A percentile compares a stretch with the other conserved stretches of the same genome.
Conservation (phyloP, 345 rosid genomes). For the Camelina hispida region DNA sequence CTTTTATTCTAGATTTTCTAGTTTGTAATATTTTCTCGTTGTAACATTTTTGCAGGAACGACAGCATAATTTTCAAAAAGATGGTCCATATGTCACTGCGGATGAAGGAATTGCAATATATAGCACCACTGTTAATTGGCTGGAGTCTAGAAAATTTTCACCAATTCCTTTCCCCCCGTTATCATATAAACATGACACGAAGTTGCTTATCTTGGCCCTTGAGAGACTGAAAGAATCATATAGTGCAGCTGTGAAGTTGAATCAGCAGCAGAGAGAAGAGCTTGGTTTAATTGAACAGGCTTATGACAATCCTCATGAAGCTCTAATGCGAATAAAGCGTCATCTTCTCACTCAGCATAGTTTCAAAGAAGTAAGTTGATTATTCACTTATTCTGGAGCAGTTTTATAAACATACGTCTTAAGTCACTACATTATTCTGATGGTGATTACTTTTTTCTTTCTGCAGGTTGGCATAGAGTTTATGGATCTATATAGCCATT, state of each 20-base stretch:
- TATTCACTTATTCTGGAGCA: slow-evolving; percentile 8
- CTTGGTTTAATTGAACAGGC: slow-evolving; percentile 99
- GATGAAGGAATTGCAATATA: slow-evolving; percentile 99
- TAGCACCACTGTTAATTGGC: slow-evolving; percentile 98
- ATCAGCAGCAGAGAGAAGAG: slow-evolving; percentile 98
- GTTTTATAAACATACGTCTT: neutral
- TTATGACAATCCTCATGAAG: slow-evolving; percentile 99
- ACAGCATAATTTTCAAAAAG: slow-evolving; percentile 96
- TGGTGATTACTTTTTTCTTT: neutral
- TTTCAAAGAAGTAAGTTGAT: slow-evolving; percentile 79
- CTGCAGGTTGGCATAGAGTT: slow-evolving; percentile 89
- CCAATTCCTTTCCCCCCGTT: slow-evolving; percentile 98
- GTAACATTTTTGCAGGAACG: slow-evolving; percentile 67
- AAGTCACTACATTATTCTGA: neutral
- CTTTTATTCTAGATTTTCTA: no score
- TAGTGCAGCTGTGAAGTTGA: slow-evolving; percentile 98
- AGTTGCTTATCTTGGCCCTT: slow-evolving; percentile 93
- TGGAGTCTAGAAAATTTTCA: slow-evolving; percentile 96
- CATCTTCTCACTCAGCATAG: slow-evolving; percentile 99
- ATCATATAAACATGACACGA: slow-evolving; percentile 98
- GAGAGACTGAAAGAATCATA: slow-evolving; percentile 98
- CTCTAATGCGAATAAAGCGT: slow-evolving; percentile 94
- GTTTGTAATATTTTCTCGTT: neutral
- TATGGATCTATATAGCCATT: slow-evolving; percentile 95
- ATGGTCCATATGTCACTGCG: slow-evolving; percentile 99